Evolutionary conservation across 2,329 filamentous ascomycete genomes (phyloP), one percentile per base, ranked within the genome.

Genomic region (Apiospora marii): DNA sequence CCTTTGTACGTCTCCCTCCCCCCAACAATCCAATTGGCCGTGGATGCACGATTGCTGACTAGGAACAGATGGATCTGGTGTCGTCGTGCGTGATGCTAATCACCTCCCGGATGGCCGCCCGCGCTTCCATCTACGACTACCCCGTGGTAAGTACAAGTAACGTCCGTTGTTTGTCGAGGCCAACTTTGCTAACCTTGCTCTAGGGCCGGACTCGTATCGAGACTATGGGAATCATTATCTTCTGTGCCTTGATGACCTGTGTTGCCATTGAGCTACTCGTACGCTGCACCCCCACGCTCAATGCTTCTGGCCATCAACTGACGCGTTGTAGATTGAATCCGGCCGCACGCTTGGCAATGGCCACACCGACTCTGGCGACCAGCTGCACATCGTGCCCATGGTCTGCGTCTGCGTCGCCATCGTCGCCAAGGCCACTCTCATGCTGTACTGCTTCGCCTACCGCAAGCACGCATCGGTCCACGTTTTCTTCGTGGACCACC

Each of bases 231-330:
- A 89, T 92, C 74, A 90, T 92, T 76, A 86, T 92, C 68, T 92
- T 92, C 80, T 91, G 89, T 74, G 89, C 90, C 53, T 83, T 92
- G 73, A 92, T 92, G 89, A 91, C 90, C 2, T 92, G 90, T 0
- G 90, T 91, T 3, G 89, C 90, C 67, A 88, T 91, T 41, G 87
- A 92, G 77, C 82, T 92, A 41, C 86, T 90, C 67, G 87, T 88
- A 80, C 53, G 68, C 27, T 30, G n/a, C 67, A 68, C 8, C 12
- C 37, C 67, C 22, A 14, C 27, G 4, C n/a, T 22, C n/a, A 19
- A 8, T n/a, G 19, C n/a, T 30, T 4, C 7, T 37, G 19, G 58
- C 19, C 30, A 19, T n/a, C 13, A 3, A 34, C 30, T 64, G 30
- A 64, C 58, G 19, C 37, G 19, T n/a, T 46, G 44, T 73, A 85